Percentiles rank a stretch among this genome's conserved stretches.
phyloP scores from a whole-genome alignment of 1,284 basidiomycete species.

The Cystobasidiaceae sp. region DNA sequence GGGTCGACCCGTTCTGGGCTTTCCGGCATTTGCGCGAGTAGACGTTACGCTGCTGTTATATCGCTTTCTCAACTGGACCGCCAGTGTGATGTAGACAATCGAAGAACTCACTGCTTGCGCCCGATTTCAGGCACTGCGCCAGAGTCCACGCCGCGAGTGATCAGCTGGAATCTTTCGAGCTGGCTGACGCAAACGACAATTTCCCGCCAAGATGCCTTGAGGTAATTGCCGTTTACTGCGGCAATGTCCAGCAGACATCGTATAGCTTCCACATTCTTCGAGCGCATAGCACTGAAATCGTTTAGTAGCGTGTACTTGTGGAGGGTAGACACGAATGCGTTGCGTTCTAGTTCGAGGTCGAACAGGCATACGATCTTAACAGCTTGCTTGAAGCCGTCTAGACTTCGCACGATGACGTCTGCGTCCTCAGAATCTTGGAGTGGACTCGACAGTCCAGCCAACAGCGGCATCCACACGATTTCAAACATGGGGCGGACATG shows the following conservation, averaged over 20 bases:
- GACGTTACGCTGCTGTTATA: constrained; percentile 36
- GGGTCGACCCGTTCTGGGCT: constrained; percentile 52
- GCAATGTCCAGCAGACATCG: constrained; percentile 88
- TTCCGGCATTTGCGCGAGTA: constrained; percentile 13
- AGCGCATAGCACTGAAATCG: constrained; percentile 94
- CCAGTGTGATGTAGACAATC: too few relatives aligned
- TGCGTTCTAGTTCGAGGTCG: constrained; percentile 88
- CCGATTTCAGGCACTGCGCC: constrained; percentile 70
- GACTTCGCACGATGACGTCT: constrained; percentile 82
- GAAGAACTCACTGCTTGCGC: constrained; percentile 61
- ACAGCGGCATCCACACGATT: constrained; percentile 93
- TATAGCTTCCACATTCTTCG: constrained; percentile 97
- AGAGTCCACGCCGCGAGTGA: constrained; percentile 55
- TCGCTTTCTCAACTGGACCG: constrained; percentile 50
- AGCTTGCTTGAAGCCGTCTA: constrained; percentile 89
- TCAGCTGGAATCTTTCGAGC: constrained; percentile 93
- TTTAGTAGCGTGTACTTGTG: constrained; percentile 94
- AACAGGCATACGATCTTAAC: constrained; percentile 92
- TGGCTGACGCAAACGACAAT: constrained; percentile 93
- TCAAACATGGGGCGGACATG: constrained; percentile 97
- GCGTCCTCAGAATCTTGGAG: constrained; percentile 73
- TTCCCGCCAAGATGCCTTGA: constrained; percentile 93
- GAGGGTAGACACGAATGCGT: constrained; percentile 96
- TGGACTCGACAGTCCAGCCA: constrained; percentile 85
- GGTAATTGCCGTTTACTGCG: constrained; percentile 84